These are phyloP conservation scores for Boletellus ananiceps DNA, from an alignment of 768 basidiomycete species.

Conservation along the genomic window DNA sequence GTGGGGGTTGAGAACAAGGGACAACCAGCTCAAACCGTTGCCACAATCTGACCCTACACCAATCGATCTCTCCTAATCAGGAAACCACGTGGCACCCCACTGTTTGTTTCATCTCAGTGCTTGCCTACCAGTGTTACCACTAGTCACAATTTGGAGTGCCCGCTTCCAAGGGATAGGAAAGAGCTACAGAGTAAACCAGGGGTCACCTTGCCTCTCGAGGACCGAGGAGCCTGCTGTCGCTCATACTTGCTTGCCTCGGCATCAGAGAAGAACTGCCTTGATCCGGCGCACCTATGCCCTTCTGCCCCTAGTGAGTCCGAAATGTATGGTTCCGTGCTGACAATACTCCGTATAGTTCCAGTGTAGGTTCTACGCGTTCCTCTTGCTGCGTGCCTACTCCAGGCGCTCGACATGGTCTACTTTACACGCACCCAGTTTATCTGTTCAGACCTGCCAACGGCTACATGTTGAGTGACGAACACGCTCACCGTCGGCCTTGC, in stretches of 20 bases:
- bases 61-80: constrained; percentile 34
- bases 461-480: too few relatives aligned
- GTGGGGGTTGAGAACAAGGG: constrained; percentile 8
- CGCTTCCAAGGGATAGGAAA: neutral
- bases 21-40: constrained; percentile 8
- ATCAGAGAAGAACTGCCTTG: neutral
- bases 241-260: neutral
- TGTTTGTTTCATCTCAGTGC: too few relatives aligned
- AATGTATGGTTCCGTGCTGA: too few relatives aligned
- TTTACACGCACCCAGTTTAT: too few relatives aligned
- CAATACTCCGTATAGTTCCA: neutral
- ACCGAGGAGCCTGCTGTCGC: neutral
- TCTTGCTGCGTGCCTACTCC: too few relatives aligned
- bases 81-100: constrained; percentile 19
- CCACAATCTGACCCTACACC: constrained; percentile 31
- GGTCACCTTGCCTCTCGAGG: neutral
- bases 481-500: too few relatives aligned
- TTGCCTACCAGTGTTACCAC: too few relatives aligned
- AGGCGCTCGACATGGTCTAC: too few relatives aligned
- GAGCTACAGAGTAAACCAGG: too few relatives aligned
- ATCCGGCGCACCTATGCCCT: neutral
- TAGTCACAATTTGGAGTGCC: neutral
- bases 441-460: too few relatives aligned
- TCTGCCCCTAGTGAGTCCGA: neutral
- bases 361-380: too few relatives aligned